Percentiles rank a stretch among this genome's conserved stretches.
Conservation (phyloP, 1,139 yeast genomes). For the Protomyces lactucae-debilis region DNA sequence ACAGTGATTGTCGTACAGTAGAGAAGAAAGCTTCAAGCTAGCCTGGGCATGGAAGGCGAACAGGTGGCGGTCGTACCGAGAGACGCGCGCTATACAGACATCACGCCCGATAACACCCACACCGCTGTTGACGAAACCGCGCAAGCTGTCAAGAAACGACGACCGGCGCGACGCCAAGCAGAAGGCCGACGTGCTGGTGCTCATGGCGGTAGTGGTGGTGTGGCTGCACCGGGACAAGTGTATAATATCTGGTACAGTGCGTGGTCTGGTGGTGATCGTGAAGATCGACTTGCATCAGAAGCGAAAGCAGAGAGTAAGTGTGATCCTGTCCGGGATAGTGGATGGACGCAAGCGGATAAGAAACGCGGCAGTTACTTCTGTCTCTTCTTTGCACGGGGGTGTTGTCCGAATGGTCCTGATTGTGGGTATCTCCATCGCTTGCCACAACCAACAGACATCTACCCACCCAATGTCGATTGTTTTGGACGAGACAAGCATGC, state of each 20-base stretch:
- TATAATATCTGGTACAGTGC: slow-evolving; percentile 75
- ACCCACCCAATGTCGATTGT: slow-evolving; percentile 70
- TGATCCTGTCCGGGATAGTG: slow-evolving; percentile 59
- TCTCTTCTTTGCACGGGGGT: slow-evolving; percentile 80
- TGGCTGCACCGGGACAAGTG: slow-evolving; percentile 63
- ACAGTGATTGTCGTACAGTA: too few relatives aligned
- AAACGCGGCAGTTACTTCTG: slow-evolving; percentile 54
- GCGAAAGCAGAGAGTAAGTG: slow-evolving; percentile 53
- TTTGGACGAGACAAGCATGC: slow-evolving; percentile 87
- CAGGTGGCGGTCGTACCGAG: slow-evolving; percentile 9
- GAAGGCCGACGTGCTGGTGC: slow-evolving; percentile 51
- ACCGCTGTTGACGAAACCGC: slow-evolving; percentile 42
- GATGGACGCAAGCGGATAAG: slow-evolving; percentile 65
- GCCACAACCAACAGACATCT: slow-evolving; percentile 52
- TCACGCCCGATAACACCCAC: slow-evolving; percentile 2
- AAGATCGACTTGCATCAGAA: slow-evolving; percentile 39
- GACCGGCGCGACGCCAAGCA: slow-evolving; percentile 67
- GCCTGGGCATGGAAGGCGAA: background rate
- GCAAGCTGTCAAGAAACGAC: slow-evolving; percentile 42
- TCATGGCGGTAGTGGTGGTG: slow-evolving; percentile 43
- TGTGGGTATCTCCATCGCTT: slow-evolving; percentile 75
- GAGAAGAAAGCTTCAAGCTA: too few relatives aligned
- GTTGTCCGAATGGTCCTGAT: slow-evolving; percentile 51
- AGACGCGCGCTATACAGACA: slow-evolving; percentile 15
- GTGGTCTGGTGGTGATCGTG: slow-evolving; percentile 54